Base-by-base conservation (phyloP, 768 basidiomycete species). In the Pisolithus albus region DNA sequence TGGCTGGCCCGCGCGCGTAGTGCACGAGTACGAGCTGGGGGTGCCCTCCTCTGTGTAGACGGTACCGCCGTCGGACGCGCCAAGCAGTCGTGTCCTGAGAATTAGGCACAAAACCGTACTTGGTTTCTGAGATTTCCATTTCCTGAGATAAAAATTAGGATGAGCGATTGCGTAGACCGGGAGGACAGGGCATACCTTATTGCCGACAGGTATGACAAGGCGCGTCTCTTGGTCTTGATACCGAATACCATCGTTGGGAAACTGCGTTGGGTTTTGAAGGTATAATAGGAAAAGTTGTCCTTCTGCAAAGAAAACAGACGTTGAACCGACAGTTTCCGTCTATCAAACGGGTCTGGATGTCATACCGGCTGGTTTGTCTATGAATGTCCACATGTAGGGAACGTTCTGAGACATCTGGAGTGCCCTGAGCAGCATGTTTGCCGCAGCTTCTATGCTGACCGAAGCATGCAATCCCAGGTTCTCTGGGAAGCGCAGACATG, bases 351-450 rank as follows among this genome's bases (percentile, higher is more conserved):
- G 37, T 15, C n/a, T 44, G 21, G 19, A 46, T 32, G 10, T 42
- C 80, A 50, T 50, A 87, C 88, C 88, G 59, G 69, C 58, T 30
- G 88, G 88, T 57, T 84, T 86, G 75, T 92, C 89, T 34, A 92
- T 78, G 59, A 80, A 91, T 2, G 78, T 72, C 83, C 87, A 89
- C 6, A 70, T 59, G 60, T 86, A 91, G 3, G 88, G 86, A 18
- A 78, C 67, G 15, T 65, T 78, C 41, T 74, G 72, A 4, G 88
- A 78, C 50, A 83, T 67, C 15, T 72, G 67, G 9, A 76, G 69
- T n/a, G 80, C 86, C 46, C 83, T 78, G 2, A 76, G 41, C 13
- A 91, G 76, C 74, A 88, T 79, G 42, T 67, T 72, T 15, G 77
- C 72, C 2, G 86, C 87, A 23, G 61, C 62, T 15, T 87, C 86